These are phyloP conservation scores for Lasiosphaeria miniovina DNA, from an alignment of 495 filamentous ascomycete genomes.

Conservation along the genomic window DNA sequence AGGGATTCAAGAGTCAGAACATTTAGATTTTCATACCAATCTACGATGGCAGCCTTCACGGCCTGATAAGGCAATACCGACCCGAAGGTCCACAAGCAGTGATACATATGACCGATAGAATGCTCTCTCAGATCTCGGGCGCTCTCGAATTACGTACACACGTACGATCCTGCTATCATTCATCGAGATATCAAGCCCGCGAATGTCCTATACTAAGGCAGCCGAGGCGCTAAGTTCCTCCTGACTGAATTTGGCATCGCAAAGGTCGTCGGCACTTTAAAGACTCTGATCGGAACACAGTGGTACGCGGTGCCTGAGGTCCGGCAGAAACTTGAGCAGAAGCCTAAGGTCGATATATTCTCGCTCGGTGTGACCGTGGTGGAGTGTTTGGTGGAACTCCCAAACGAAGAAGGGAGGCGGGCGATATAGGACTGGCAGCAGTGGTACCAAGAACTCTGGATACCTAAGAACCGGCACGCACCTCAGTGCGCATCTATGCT, in stretches of 20 bases:
- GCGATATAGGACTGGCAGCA: neutral
- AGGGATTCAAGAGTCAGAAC: conserved; percentile 18
- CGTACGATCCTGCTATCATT: conserved; percentile 19
- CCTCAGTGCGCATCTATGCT: too few relatives aligned
- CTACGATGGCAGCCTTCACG: conserved; percentile 15
- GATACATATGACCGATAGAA: conserved; percentile 12
- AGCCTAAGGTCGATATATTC: conserved; percentile 17
- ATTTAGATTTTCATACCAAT: conserved; percentile 18
- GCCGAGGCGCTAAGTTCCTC: conserved; percentile 19
- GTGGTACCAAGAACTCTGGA: too few relatives aligned
- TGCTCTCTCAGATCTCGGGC: conserved; percentile 21
- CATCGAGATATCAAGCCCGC: conserved; percentile 23
- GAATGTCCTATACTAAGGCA: conserved; percentile 15
- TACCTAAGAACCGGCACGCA: too few relatives aligned
- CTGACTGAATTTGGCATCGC: conserved; percentile 23
- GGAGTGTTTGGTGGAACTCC: conserved; percentile 16
- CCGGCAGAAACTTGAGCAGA: conserved; percentile 9
- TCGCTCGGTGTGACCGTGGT: conserved; percentile 14
- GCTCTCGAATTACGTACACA: conserved; percentile 21
- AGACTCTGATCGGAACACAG: conserved; percentile 16
- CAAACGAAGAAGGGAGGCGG: neutral
- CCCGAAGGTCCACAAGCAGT: conserved; percentile 7
- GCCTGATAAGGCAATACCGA: conserved; percentile 3
- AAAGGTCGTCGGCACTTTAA: conserved; percentile 20
- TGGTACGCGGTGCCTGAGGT: conserved; percentile 18